phyloP scores from a whole-genome alignment of 352 stramenopile genomes.

The Pythium apleroticum region DNA sequence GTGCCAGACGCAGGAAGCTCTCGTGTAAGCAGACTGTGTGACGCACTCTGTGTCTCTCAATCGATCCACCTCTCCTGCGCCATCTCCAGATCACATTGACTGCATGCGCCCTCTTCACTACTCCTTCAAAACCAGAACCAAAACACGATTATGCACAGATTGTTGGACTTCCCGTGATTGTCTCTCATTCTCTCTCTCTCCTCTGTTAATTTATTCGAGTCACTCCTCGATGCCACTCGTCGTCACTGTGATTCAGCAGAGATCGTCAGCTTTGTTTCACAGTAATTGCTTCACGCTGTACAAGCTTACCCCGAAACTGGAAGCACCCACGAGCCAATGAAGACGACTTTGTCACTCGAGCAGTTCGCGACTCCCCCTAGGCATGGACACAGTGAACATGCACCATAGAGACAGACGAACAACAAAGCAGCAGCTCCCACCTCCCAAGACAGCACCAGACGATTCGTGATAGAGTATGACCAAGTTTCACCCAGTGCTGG shows the following conservation, averaged over 20 bases:
- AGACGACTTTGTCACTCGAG: constrained; percentile 52
- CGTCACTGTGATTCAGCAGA: neutral
- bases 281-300: no score
- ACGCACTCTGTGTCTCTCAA: neutral
- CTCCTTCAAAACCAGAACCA: no score
- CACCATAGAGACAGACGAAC: neutral
- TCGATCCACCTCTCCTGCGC: neutral
- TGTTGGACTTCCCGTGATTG: no score
- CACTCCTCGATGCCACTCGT: neutral
- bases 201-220: no score
- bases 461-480: constrained; percentile 63
- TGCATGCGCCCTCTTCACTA: constrained; percentile 1
- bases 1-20: constrained; percentile 65
- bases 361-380: constrained; percentile 41
- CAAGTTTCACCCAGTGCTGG: constrained; percentile 59
- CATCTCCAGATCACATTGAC: no score
- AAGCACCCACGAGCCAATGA: constrained; percentile 34
- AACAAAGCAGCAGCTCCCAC: neutral
- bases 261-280: no score
- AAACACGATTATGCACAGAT: no score
- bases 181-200: no score
- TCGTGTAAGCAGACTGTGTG: constrained; percentile 12
- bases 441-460: constrained; percentile 67
- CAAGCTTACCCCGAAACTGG: constrained; percentile 44
- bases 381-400: neutral